Percentiles rank a stretch among this genome's conserved stretches.
Conservation (phyloP, 2,329 filamentous ascomycete species). For the Fusarium pseudoanthophilum region DNA sequence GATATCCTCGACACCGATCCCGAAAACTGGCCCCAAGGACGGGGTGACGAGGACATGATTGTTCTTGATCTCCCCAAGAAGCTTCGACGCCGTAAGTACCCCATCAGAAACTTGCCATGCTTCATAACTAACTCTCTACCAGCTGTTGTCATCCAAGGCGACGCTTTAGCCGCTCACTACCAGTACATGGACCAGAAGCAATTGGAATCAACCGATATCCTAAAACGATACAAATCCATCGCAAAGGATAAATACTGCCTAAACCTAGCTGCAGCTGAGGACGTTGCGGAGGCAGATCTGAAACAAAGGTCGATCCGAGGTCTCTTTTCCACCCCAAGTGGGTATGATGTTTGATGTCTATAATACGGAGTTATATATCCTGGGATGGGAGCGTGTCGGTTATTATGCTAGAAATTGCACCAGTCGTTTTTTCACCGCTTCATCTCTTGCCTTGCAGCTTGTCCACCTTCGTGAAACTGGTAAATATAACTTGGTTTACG, state of each 20-base stretch:
- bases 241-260: constrained; percentile 27
- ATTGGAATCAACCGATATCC: constrained; percentile 15
- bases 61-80: constrained; percentile 25
- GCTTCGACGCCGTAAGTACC: constrained; percentile 26
- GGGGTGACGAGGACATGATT: constrained; percentile 22
- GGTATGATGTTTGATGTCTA: background rate
- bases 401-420: background rate
- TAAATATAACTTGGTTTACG: background rate
- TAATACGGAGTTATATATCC: background rate
- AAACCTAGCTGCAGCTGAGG: background rate
- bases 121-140: background rate
- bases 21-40: background rate
- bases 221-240: constrained; percentile 28
- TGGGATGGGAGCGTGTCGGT: background rate
- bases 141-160: constrained; percentile 30
- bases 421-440: background rate
- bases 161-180: constrained; percentile 29
- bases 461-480: background rate
- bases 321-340: background rate
- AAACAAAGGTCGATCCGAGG: background rate
- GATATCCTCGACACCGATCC: constrained; percentile 26
- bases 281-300: background rate
- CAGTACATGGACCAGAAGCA: constrained; percentile 26
- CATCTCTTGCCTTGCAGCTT: background rate
- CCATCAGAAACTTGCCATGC: background rate